phyloP scores from a whole-genome alignment of 2,329 filamentous ascomycete genomes.

The Trichoderma sp. region DNA sequence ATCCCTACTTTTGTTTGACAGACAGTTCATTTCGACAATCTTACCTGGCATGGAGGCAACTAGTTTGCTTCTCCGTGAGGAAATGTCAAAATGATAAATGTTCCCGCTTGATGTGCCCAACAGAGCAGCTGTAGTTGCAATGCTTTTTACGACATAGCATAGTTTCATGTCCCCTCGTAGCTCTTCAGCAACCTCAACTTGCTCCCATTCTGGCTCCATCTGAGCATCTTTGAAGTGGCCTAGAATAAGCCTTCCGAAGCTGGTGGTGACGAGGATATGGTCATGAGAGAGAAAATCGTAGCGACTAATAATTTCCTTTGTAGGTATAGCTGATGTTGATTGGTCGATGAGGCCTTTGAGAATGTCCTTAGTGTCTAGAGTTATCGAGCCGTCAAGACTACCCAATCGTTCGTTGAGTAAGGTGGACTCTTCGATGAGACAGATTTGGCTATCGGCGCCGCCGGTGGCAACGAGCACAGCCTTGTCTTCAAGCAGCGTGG shows the following conservation, averaged over 20 bases:
- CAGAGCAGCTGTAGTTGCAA: constrained; percentile 40
- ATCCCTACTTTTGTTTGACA: constrained; percentile 27
- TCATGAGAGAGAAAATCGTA: constrained; percentile 61
- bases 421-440: constrained; percentile 41
- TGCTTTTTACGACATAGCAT: constrained; percentile 48
- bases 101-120: constrained; percentile 50
- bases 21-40: constrained; percentile 49
- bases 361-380: constrained; percentile 37
- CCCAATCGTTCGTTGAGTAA: neutral
- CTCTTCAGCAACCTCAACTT: constrained; percentile 37
- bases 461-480: constrained; percentile 63
- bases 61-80: constrained; percentile 29
- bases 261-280: constrained; percentile 56
- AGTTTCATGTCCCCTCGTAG: constrained; percentile 41
- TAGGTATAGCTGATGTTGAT: neutral
- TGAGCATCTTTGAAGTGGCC: constrained; percentile 35
- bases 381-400: constrained; percentile 20
- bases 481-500: constrained; percentile 35
- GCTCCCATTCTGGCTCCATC: constrained; percentile 41
- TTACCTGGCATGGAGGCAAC: constrained; percentile 46
- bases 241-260: constrained; percentile 57
- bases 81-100: constrained; percentile 44
- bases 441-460: constrained; percentile 75
- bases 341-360: constrained; percentile 22
- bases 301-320: constrained; percentile 51